These are phyloP conservation scores for Verticillium isaacii DNA, from an alignment of 2,329 filamentous ascomycete genomes.

Conservation along the genomic window DNA sequence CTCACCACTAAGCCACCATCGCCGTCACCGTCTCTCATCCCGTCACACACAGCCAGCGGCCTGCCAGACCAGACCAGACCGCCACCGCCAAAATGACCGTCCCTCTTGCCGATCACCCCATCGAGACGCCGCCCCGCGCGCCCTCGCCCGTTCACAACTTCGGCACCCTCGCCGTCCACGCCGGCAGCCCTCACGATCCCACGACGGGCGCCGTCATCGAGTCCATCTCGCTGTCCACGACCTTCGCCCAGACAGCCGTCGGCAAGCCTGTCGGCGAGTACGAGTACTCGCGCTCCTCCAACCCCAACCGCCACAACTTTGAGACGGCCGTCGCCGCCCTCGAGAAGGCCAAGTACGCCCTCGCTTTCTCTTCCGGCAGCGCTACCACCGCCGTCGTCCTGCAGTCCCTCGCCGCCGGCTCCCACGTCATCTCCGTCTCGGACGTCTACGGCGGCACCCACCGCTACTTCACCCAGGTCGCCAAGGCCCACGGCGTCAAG, in stretches of 20 bases:
- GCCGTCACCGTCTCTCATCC: neutral
- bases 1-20: neutral
- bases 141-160: conserved; percentile 73
- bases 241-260: conserved; percentile 86
- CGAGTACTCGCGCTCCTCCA: conserved; percentile 90
- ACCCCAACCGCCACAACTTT: conserved; percentile 94
- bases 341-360: conserved; percentile 86
- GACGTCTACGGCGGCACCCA: conserved; percentile 98
- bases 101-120: conserved; percentile 22
- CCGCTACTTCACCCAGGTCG: conserved; percentile 97
- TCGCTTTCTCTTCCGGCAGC: conserved; percentile 91
- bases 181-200: conserved; percentile 85
- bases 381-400: conserved; percentile 91
- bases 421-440: conserved; percentile 92
- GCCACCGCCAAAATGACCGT: conserved; percentile 20
- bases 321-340: conserved; percentile 87
- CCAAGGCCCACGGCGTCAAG: conserved; percentile 85
- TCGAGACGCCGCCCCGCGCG: conserved; percentile 18
- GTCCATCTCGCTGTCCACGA: conserved; percentile 92
- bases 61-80: neutral
- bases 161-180: conserved; percentile 91
- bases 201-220: conserved; percentile 93
- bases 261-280: conserved; percentile 83
- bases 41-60: conserved; percentile 1
- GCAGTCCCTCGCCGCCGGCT: conserved; percentile 84